Conservation (phyloP, 2,329 filamentous ascomycete genomes). For the Aphanoascus verrucosus region DNA sequence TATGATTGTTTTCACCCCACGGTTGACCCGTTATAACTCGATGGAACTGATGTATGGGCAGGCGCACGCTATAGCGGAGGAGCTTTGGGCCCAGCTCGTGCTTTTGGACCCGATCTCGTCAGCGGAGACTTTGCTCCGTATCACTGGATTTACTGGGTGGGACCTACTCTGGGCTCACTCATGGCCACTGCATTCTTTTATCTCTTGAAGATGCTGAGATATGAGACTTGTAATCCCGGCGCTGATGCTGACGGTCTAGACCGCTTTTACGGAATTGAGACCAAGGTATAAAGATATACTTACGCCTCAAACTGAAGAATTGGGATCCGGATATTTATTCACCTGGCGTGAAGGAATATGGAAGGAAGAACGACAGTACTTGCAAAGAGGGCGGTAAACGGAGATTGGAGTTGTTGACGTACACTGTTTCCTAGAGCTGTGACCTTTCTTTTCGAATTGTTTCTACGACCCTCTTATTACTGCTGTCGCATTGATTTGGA, state of each 20-base stretch:
- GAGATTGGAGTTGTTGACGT: too few species aligned
- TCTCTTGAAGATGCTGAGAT: slow-evolving; percentile 38
- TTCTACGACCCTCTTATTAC: too few species aligned
- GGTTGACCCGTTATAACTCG: not conserved
- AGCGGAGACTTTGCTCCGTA: slow-evolving; percentile 37
- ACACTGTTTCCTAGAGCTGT: too few species aligned
- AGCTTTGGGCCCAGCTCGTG: slow-evolving; percentile 40
- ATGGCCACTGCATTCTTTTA: slow-evolving; percentile 42
- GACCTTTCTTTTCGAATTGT: too few species aligned
- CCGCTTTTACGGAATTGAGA: not conserved
- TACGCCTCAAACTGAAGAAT: not conserved
- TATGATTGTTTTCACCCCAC: slow-evolving; percentile 14
- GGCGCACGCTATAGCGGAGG: slow-evolving; percentile 41
- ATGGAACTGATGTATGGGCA: slow-evolving; percentile 14
- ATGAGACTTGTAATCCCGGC: slow-evolving; percentile 37
- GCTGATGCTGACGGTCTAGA: slow-evolving; percentile 46
- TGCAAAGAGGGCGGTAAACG: too few species aligned
- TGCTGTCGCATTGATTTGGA: too few species aligned
- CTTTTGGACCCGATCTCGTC: slow-evolving; percentile 40
- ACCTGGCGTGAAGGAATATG: not conserved
- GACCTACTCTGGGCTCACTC: slow-evolving; percentile 37
- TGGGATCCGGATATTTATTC: not conserved
- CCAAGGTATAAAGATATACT: not conserved
- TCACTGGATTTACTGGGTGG: slow-evolving; percentile 44
- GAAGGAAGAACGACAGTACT: not conserved